Conservation (phyloP, 2,329 filamentous ascomycete genomes). For the Microthyrium microscopicum region DNA sequence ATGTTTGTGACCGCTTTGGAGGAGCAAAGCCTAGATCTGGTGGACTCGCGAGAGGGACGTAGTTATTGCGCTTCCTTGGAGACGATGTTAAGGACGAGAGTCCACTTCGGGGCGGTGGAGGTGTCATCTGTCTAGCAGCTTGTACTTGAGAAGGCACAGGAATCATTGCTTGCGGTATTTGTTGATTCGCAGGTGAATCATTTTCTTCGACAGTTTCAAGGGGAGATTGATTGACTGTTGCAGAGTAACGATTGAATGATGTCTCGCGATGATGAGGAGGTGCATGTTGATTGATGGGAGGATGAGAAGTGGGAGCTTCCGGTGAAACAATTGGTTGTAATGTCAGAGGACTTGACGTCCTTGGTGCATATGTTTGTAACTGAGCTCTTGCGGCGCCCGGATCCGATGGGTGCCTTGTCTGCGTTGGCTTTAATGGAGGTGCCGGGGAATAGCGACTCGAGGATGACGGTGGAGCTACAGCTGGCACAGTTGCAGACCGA, state of each 20-base stretch:
- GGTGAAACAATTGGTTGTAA: conserved; percentile 23
- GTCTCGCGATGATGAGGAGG: background rate
- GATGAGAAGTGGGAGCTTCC: background rate
- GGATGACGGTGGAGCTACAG: background rate
- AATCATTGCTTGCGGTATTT: background rate
- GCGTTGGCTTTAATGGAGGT: conserved; percentile 15
- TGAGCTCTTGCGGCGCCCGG: conserved; percentile 12
- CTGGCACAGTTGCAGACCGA: background rate
- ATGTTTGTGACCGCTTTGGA: conserved; percentile 36
- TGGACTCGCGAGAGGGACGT: background rate
- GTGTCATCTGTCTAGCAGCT: conserved; percentile 3
- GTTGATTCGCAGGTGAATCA: conserved; percentile 1
- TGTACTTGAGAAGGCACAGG: background rate
- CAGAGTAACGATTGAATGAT: background rate
- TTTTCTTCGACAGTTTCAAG: conserved; percentile 7
- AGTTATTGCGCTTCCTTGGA: conserved; percentile 18
- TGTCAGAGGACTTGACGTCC: conserved; percentile 48
- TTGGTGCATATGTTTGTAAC: conserved; percentile 39
- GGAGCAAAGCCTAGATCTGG: conserved; percentile 15
- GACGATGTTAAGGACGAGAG: conserved; percentile 21
- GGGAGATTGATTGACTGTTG: background rate
- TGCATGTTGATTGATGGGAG: background rate
- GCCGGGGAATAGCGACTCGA: conserved; percentile 10
- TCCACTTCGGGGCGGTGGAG: conserved; percentile 14
- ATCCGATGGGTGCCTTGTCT: background rate